Base-by-base conservation (phyloP, 441 rosid species). In the Croton laevigatus region DNA sequence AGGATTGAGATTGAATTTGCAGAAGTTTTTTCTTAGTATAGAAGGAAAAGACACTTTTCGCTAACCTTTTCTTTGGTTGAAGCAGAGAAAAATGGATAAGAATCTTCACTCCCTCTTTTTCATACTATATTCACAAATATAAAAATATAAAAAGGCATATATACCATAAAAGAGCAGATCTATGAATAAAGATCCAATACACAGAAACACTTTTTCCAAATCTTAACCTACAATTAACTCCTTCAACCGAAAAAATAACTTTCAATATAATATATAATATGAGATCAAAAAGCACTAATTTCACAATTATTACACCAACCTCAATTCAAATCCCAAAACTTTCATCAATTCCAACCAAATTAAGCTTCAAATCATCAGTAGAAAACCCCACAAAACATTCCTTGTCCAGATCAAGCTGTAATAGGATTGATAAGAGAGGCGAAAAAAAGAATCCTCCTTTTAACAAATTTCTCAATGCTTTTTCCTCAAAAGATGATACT, bases 141-240 rank as follows among this genome's bases (percentile, higher is more conserved):
- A 63, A 58, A 71, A 77, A 78, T 27, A 72, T 57, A 65, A 66
- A 79, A 79, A 76, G 53, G 81, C 52, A 65, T 19, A 53, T 38
- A 68, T 66, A 27, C n/a, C 14, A 68, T 17, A 80, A 69, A 27
- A 80, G 55, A 75, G 49, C 82, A 87, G 87, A 89, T 84, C 88
- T 82, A 73, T 17, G 38, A 53, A 58, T 66, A 65, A 66, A 71
- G 64, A 78, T 72, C 69, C 53, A 75, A 60, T 7, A 11, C 42
- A 37, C 4, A 45, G n/a, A 51, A 55, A 40, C 6, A 7, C 22
- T 59, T 37, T 36, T 17, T 27, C 55, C 54, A 59, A 59, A 67
- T 22, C 37, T 49, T 17, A 66, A 38, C 59, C 19, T 27, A 51
- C 70, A 42, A 64, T 1, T 14, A 49, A 49, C 53, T 49, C 53